Percentiles rank a stretch among this genome's conserved stretches.
phyloP scores from a whole-genome alignment of 305 asterid species.

The Vinca major region DNA sequence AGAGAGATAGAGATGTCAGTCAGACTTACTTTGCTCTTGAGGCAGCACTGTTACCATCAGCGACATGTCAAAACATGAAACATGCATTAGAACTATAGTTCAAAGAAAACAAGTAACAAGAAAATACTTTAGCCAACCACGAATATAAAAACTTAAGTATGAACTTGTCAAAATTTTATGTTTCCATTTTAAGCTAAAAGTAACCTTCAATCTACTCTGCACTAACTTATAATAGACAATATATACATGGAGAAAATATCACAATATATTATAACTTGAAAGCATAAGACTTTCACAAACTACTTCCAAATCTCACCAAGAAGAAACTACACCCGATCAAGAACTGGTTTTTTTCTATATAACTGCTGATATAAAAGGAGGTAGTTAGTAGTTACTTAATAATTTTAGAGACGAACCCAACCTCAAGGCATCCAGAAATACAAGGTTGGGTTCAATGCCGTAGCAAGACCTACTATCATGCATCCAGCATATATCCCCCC shows the following conservation, averaged over 20 bases:
- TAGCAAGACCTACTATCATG: not conserved
- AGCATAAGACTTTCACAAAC: not conserved
- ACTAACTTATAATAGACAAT: not conserved
- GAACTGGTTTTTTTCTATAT: not conserved
- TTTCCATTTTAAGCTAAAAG: not conserved
- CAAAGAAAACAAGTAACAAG: constrained; percentile 13
- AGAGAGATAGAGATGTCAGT: constrained; percentile 16
- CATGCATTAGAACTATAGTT: constrained; percentile 22
- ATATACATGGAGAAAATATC: not conserved
- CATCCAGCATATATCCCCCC: not conserved
- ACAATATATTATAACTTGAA: not conserved
- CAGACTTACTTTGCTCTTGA: constrained; percentile 64
- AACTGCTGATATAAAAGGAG: not conserved
- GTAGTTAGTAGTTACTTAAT: not conserved
- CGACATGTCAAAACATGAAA: constrained; percentile 36
- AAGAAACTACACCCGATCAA: not conserved
- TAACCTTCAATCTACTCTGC: not conserved
- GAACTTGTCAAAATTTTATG: not conserved
- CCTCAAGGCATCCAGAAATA: not conserved
- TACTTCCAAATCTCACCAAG: not conserved
- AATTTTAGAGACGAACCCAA: not conserved
- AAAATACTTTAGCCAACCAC: not conserved
- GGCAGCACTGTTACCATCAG: constrained; percentile 65
- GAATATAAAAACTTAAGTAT: not conserved
- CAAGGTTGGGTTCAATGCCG: not conserved